Percentiles rank a stretch among this genome's conserved stretches.
Conservation (phyloP, 129 eudicot genomes). For the Mikania micrantha region DNA sequence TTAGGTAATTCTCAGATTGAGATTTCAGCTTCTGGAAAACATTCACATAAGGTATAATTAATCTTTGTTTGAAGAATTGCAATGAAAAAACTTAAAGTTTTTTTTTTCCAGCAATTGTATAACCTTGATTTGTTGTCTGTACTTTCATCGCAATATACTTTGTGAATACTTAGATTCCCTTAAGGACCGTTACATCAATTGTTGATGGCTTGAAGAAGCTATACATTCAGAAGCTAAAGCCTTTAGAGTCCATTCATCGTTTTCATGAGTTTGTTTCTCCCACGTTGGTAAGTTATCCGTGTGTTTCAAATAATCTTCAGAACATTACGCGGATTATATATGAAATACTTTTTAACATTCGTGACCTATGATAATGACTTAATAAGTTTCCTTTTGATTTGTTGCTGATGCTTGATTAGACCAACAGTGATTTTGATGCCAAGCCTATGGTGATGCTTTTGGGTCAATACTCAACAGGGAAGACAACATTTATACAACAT, state of each 20-base stretch:
- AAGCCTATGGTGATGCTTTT: conserved; percentile 99
- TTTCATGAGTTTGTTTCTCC: conserved; percentile 88
- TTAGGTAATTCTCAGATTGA: conserved; percentile 52
- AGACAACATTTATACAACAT: conserved; percentile 91
- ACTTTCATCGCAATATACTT: not conserved
- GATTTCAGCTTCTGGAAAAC: conserved; percentile 50
- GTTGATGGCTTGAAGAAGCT: conserved; percentile 83
- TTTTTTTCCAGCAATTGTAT: not conserved
- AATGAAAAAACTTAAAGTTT: not conserved
- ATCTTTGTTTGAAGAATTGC: not conserved
- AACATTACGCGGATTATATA: not conserved
- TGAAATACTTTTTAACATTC: too few species aligned
- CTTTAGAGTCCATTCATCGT: conserved; percentile 63
- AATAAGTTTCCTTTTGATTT: not conserved
- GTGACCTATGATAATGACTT: not conserved
- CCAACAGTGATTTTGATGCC: conserved; percentile 95
- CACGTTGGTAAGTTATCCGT: conserved; percentile 46
- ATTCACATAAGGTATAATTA: conserved; percentile 55
- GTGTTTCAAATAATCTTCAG: not conserved
- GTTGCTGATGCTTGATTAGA: conserved; percentile 32
- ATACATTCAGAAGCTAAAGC: conserved; percentile 74
- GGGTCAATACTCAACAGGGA: conserved; percentile 99
- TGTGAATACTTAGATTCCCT: conserved; percentile 40
- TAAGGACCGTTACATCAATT: conserved; percentile 67
- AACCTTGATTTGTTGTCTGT: not conserved